Conservation (phyloP, 805 yeast species). For the Saccharomyces paradoxus region DNA sequence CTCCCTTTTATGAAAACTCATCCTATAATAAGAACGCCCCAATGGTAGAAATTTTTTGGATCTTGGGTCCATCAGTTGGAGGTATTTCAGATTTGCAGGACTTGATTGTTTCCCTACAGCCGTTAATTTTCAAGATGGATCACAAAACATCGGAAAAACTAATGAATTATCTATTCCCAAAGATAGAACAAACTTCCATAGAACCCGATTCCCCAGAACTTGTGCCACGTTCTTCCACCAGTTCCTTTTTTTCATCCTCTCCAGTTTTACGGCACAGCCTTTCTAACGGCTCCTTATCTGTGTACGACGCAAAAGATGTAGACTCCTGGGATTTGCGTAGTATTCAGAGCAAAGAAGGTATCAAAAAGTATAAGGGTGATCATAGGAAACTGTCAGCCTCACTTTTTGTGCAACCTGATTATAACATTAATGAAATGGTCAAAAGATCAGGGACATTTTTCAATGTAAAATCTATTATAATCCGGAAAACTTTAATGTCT, state of each 20-base stretch:
- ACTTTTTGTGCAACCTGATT: constrained; percentile 14
- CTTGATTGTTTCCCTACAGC: constrained; percentile 43
- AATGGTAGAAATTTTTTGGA: constrained; percentile 43
- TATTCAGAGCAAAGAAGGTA: constrained; percentile 3
- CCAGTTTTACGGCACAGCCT: constrained; percentile 3
- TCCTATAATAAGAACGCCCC: constrained; percentile 26
- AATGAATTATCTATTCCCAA: constrained; percentile 42
- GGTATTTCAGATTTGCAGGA: constrained; percentile 52
- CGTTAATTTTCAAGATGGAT: constrained; percentile 51
- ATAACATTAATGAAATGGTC: constrained; percentile 54
- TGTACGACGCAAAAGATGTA: constrained; percentile 6
- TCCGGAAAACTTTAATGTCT: constrained; percentile 41
- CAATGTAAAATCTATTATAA: constrained; percentile 49
- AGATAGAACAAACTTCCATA: constrained; percentile 5
- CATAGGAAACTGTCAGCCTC: constrained; percentile 9
- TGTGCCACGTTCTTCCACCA: neutral
- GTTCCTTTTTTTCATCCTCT: neutral
- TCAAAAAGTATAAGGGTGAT: constrained; percentile 3
- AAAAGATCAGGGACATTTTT: constrained; percentile 60
- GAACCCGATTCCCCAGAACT: neutral
- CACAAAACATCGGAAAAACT: constrained; percentile 43
- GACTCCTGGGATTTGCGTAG: constrained; percentile 16
- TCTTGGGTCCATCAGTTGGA: constrained; percentile 50
- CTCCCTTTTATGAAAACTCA: constrained; percentile 31
- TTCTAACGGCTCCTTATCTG: constrained; percentile 3